Evolutionary conservation across 345 rosid species (phyloP), one percentile per base, ranked within the genome.

Genomic region (Ricinus communis): DNA sequence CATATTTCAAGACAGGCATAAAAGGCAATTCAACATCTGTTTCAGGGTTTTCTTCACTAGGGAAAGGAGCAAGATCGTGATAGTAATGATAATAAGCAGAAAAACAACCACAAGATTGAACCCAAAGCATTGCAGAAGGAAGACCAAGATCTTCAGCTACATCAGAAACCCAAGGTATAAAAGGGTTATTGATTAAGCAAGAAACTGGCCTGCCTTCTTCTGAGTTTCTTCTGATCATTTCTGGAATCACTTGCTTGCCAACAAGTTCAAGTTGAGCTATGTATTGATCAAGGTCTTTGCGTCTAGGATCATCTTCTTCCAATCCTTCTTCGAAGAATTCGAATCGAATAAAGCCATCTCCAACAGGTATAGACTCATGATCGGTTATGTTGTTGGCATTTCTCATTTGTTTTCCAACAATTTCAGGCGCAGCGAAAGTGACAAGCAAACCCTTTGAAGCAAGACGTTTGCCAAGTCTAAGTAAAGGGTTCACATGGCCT

Each of bases 41-140:
- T 66, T 85, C 84, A 8, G 87, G 89, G 0, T 86, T 82, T 21
- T 72, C 61, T 68, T 87, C 76, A 0, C 46, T 80, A 4, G 98
- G 98, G 70, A 94, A 94, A 0, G 80, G 73, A 12, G 77, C 85
- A 22, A 83, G 77, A 8, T 75, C 74, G 50, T 87, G 85, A 72
- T 69, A 71, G 77, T 77, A 90, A 76, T 90, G 85, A 53, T 90
- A 94, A 68, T 94, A 94, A 27, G 89, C 71, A 0, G 91, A 77
- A 41, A 94, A 88, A 71, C 89, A 86, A 0, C 95, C 96, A 8
- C 91, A 90, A 9, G 98, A 91, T 47, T 94, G 97, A 18, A 94
- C 93, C 98, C 97, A 94, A 5, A 94, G 93, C 80, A 91, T 74
- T 1, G 97, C 97, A 22, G 89, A 90, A 22, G 98, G 96, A 67